A percentile compares a stretch with the other conserved stretches of the same genome.
These are phyloP conservation scores for Colletotrichum abscissum DNA, from an alignment of 2,329 filamentous ascomycete genomes.

Conservation along the genomic window DNA sequence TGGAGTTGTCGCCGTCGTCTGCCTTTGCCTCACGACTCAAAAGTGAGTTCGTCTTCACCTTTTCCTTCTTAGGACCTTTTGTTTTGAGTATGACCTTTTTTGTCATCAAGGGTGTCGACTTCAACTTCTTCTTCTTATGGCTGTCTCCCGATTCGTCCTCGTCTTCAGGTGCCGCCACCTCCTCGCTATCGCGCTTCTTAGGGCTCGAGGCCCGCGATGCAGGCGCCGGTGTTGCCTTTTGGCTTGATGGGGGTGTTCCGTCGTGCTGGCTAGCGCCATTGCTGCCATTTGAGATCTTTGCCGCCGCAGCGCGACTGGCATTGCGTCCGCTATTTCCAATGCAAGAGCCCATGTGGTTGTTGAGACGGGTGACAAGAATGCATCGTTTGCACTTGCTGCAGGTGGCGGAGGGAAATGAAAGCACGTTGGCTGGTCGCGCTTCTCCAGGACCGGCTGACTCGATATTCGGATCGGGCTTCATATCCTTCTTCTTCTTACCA, in stretches of 20 bases:
- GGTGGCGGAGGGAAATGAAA: slow-evolving; percentile 73
- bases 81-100: slow-evolving; percentile 69
- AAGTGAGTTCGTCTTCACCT: slow-evolving; percentile 61
- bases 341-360: slow-evolving; percentile 76
- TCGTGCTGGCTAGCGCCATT: slow-evolving; percentile 62
- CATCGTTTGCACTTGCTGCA: slow-evolving; percentile 76
- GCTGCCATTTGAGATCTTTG: slow-evolving; percentile 71
- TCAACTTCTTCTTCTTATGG: slow-evolving; percentile 70
- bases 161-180: slow-evolving; percentile 60
- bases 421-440: slow-evolving; percentile 68
- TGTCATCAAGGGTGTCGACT: slow-evolving; percentile 53
- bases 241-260: slow-evolving; percentile 70
- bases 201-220: slow-evolving; percentile 65
- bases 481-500: slow-evolving; percentile 84
- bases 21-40: slow-evolving; percentile 61
- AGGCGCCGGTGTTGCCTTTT: slow-evolving; percentile 70
- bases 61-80: slow-evolving; percentile 66
- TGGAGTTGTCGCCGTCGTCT: slow-evolving; percentile 41
- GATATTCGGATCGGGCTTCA: slow-evolving; percentile 65
- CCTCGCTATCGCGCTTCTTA: slow-evolving; percentile 67
- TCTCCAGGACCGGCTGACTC: slow-evolving; percentile 61
- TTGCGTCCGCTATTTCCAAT: slow-evolving; percentile 74
- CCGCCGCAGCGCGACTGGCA: slow-evolving; percentile 70
- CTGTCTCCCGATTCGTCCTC: slow-evolving; percentile 61
- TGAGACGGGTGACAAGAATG: slow-evolving; percentile 72